Base-by-base conservation (phyloP, 169 alveolate species). In the Babesia gibsoni region DNA sequence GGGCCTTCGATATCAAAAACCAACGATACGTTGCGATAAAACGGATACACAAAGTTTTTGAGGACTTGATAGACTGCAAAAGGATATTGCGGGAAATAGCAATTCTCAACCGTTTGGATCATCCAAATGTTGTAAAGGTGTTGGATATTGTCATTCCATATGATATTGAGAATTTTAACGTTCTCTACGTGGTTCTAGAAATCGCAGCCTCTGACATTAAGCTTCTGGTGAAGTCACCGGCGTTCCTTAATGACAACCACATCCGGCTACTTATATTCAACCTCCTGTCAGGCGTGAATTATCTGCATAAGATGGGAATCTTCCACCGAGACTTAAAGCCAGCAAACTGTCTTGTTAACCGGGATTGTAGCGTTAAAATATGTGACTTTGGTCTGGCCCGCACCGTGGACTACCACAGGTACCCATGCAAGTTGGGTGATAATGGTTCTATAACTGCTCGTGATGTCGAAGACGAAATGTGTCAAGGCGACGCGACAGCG, bases 281-380 rank as follows among this genome's bases (percentile, higher is more conserved):
- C 67, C 90, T 95, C 16, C 90, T 96, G 25, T 91, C 94, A 37
- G 99, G 99, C 2, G 94, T 96, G 52, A 94, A 95, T 75, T 98
- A 93, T 79, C 87, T 94, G 27, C 99, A 96, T 67, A 90, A 95
- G 14, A 98, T 98, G 2, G 95, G 97, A 67, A 96, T 98, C 18
- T 89, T 93, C 52, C 99, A 98, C 77, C 91, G 99, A 65, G 99
- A 98, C 84, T 89, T 96, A 50, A 98, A 98, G 75, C 99, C 99
- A 22, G 97, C 98, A 41, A 97, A 96, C 83, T 92, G 98, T 52
- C 93, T 97, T 20, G 94, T 97, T 37, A 96, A 96, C 87, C 96
- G 96, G 83, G 98, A 96, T 88, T 97, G 99, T 84, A 95, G 96
- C 64, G 97, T 96, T 36, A 97, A 96, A 87, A 93, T 97, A 41